Base-by-base conservation (phyloP, 768 basidiomycete species). In the Leccinum pellstonianum region DNA sequence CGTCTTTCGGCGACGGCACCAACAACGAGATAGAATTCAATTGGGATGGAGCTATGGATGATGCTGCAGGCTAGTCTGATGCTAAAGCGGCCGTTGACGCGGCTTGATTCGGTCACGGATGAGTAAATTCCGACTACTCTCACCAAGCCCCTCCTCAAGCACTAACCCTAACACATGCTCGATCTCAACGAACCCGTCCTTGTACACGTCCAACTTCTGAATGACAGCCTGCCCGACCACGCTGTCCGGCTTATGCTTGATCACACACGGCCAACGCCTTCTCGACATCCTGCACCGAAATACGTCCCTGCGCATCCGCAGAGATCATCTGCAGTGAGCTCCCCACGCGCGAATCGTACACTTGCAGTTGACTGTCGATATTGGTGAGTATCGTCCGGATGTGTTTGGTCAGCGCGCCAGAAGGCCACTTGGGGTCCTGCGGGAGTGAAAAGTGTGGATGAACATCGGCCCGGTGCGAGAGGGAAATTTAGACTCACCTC, bases 331-430 rank as follows among this genome's bases (percentile, higher is more conserved):
- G 91, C 55, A 93, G 79, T 33, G 90, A 90, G 63, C 79, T 86
- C 46, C 91, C 92, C 33, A 95, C 92, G 59, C 90, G 89, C 47
- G 80, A 79, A 73, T 99, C 96, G 76, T 98, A 98, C 61, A 87
- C 93, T 66, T 91, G 85, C 12, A 98, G 82, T 71, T 98, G 97
- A 35, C 80, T 73, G 77, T 98, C 95, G 73, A 99, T 88, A 80
- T 97, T 96, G 65, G 88, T 93, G 51, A 99, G 83, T 94, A 98
- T 98, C 23, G 85, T 83, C 56, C 93, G 90, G 74, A 99, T 95
- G 52, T 94, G 92, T 79, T 98, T 96, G 60, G 94, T 95, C 60
- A 98, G 80, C 17, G 89, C 91, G 68, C 82, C 90, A 55, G 85
- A 86, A 55, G 87, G 86, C n/a, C 86, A 90, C 73, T 86, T 87